Conservation (phyloP, 192 early-diverging fungal species). For the Allomyces macrogynus region DNA sequence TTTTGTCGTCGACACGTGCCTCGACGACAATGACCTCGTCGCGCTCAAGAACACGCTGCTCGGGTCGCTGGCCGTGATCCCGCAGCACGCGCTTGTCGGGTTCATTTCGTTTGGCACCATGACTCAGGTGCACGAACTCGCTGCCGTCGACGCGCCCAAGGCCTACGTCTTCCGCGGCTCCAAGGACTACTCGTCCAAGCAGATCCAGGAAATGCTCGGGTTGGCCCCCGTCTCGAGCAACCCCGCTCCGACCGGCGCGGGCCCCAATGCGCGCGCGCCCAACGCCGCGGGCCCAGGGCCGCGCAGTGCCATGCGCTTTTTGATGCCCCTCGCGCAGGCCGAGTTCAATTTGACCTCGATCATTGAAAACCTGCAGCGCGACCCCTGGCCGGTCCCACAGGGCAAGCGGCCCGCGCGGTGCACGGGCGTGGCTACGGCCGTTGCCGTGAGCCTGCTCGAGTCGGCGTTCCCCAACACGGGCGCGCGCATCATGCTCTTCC, state of each 20-base stretch:
- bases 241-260: slow-evolving; percentile 4
- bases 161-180: slow-evolving; percentile 92
- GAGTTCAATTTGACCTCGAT: slow-evolving; percentile 92
- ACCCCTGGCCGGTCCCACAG: slow-evolving; percentile 84
- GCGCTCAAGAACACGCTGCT: slow-evolving; percentile 85
- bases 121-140: slow-evolving; percentile 97
- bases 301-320: slow-evolving; percentile 32
- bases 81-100: slow-evolving; percentile 79
- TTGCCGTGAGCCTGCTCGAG: slow-evolving; percentile 81
- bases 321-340: slow-evolving; percentile 81
- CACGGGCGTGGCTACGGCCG: slow-evolving; percentile 83
- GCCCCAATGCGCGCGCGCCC: background rate
- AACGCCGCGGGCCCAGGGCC: background rate
- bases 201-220: slow-evolving; percentile 95
- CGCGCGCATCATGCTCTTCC: slow-evolving; percentile 78
- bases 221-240: slow-evolving; percentile 14
- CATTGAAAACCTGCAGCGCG: slow-evolving; percentile 87
- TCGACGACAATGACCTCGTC: slow-evolving; percentile 87
- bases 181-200: slow-evolving; percentile 87
- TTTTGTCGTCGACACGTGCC: slow-evolving; percentile 90
- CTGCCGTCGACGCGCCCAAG: slow-evolving; percentile 87
- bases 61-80: slow-evolving; percentile 72
- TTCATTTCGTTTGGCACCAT: slow-evolving; percentile 95
- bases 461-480: slow-evolving; percentile 79
- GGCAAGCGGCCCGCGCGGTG: slow-evolving; percentile 81